Percentiles rank a stretch among this genome's conserved stretches.
phyloP scores from a whole-genome alignment of 768 basidiomycete genomes.

The Podaxis sp. region DNA sequence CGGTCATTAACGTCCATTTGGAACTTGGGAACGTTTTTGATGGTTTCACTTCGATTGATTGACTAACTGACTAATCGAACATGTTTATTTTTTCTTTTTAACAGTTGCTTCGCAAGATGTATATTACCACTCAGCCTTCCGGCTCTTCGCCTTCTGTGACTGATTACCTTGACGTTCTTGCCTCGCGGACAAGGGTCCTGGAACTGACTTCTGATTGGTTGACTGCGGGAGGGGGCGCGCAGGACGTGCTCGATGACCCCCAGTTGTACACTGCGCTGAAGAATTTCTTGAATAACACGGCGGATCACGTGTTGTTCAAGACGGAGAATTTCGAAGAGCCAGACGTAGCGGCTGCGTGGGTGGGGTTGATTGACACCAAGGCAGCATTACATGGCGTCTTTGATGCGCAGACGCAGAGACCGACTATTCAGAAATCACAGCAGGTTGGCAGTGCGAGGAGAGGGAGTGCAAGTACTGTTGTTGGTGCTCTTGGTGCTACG shows the following conservation, averaged over 20 bases:
- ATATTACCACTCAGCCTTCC: conserved; percentile 49
- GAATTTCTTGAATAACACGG: conserved; percentile 56
- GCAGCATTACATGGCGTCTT: conserved; percentile 46
- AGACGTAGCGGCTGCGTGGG: conserved; percentile 48
- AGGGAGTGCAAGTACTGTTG: conserved; percentile 5
- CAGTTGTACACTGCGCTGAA: conserved; percentile 60
- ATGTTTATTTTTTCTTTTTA: conserved; percentile 9
- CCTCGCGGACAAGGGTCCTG: conserved; percentile 60
- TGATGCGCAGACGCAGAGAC: conserved; percentile 59
- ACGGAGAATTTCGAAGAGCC: conserved; percentile 39
- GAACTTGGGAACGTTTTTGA: neutral
- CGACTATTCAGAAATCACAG: conserved; percentile 30
- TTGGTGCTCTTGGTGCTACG: conserved; percentile 17
- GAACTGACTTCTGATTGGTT: conserved; percentile 74
- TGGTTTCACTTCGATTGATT: neutral
- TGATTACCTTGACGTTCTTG: conserved; percentile 50
- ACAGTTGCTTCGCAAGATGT: conserved; percentile 77
- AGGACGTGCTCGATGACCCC: conserved; percentile 73
- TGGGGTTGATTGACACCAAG: conserved; percentile 42
- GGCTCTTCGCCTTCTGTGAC: conserved; percentile 40
- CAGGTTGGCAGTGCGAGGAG: conserved; percentile 2
- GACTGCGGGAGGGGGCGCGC: conserved; percentile 68
- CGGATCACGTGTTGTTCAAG: conserved; percentile 53
- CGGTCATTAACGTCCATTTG: neutral
- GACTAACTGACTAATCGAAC: conserved; percentile 1